Evolutionary conservation across 202 grass and related monocot genomes (phyloP).

Genomic region (Schoenoplectus tabernaemontani): DNA sequence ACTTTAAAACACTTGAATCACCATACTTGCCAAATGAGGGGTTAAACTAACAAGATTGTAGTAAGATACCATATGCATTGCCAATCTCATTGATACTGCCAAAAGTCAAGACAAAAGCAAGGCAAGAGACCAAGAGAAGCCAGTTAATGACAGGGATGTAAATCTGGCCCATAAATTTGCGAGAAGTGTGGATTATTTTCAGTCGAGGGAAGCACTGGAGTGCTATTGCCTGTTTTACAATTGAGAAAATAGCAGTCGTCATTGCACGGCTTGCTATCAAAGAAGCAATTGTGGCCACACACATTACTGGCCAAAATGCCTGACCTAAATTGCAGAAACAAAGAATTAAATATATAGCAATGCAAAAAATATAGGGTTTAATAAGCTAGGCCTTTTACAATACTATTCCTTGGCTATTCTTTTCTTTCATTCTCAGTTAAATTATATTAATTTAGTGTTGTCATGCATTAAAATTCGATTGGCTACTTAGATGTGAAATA

Average conservation of each 20-base stretch:
- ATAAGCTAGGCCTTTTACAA: conserved; percentile 6
- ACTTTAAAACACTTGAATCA: too few species aligned
- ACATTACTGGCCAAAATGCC: conserved; percentile 82
- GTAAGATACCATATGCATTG: conserved; percentile 83
- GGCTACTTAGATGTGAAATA: not conserved
- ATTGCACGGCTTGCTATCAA: conserved; percentile 97
- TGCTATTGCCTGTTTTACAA: conserved; percentile 89
- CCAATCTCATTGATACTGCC: conserved; percentile 94
- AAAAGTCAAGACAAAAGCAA: conserved; percentile 71
- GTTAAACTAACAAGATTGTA: not conserved
- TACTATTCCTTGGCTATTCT: not conserved
- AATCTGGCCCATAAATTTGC: conserved; percentile 95
- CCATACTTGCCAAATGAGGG: not conserved
- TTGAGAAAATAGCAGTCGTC: conserved; percentile 90
- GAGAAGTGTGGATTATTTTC: conserved; percentile 97
- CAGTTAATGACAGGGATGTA: conserved; percentile 97
- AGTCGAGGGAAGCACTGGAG: conserved; percentile 92
- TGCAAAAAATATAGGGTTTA: conserved; percentile 6
- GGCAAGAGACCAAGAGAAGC: conserved; percentile 80
- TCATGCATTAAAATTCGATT: not conserved
- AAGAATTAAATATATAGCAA: conserved; percentile 7
- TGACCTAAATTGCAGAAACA: conserved; percentile 35
- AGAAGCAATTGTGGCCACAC: conserved; percentile 73
- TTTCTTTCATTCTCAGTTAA: not conserved
- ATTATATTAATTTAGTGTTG: conserved; percentile 7